phyloP scores from a whole-genome alignment of 169 alveolate species.

The Eimeria praecox region DNA sequence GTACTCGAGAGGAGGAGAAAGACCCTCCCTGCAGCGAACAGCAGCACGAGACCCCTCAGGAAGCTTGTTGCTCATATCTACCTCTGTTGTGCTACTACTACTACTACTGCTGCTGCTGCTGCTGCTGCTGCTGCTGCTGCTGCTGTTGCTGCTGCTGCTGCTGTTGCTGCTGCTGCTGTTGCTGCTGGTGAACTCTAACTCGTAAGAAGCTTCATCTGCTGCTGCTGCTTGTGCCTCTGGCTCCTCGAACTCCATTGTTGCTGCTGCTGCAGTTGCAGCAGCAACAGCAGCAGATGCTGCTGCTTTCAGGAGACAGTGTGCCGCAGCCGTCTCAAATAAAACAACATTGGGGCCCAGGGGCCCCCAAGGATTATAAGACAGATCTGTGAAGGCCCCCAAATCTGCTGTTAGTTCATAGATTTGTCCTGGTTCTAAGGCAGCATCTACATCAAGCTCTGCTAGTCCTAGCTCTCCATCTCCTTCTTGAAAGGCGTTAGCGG shows the following conservation, averaged over 20 bases:
- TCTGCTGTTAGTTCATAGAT: constrained; percentile 84
- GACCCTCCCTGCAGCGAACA: constrained; percentile 71
- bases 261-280: constrained; percentile 60
- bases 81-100: too few species aligned
- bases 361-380: constrained; percentile 89
- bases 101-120: background rate
- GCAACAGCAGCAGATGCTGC: too few species aligned
- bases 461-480: constrained; percentile 41
- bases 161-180: background rate
- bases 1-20: constrained; percentile 14
- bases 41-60: constrained; percentile 66
- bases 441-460: constrained; percentile 64
- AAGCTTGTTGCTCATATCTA: too few species aligned
- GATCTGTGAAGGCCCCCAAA: constrained; percentile 86
- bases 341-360: constrained; percentile 78
- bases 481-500: background rate
- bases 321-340: constrained; percentile 15
- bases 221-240: constrained; percentile 52
- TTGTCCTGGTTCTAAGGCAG: constrained; percentile 82
- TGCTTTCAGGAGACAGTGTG: constrained; percentile 39
- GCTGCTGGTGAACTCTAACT: background rate
- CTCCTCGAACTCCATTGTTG: constrained; percentile 61
- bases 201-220: constrained; percentile 38
- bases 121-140: constrained; percentile 9
- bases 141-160: constrained; percentile 61